Percentiles rank a stretch among this genome's conserved stretches.
Conservation (phyloP, 768 basidiomycete genomes). For the Stropharia rugosoannulata region DNA sequence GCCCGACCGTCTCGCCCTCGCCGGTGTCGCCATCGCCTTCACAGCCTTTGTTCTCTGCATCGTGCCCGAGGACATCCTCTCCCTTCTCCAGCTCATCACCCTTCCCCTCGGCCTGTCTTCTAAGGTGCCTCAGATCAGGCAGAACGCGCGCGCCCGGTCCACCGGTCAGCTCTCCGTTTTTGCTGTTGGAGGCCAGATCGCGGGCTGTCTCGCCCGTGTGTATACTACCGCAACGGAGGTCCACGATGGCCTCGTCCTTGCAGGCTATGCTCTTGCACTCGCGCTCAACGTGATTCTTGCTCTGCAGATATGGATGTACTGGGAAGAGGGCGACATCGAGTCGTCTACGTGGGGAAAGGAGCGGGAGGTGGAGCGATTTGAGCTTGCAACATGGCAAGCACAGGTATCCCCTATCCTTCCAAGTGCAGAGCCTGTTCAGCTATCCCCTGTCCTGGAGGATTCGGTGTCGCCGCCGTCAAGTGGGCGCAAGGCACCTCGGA, state of each 20-base stretch:
- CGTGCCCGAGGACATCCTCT: constrained; percentile 49
- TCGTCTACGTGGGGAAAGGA: not conserved
- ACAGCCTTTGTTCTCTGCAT: constrained; percentile 35
- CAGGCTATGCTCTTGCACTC: constrained; percentile 84
- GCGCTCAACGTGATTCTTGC: constrained; percentile 83
- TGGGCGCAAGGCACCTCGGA: no score
- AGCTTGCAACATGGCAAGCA: no score
- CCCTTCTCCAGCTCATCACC: constrained; percentile 78
- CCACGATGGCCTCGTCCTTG: constrained; percentile 74
- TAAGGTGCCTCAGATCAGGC: constrained; percentile 47
- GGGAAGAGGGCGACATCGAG: constrained; percentile 51
- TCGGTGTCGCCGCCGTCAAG: no score
- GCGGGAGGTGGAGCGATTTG: no score
- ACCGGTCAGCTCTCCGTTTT: constrained; percentile 96
- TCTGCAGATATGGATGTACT: constrained; percentile 81
- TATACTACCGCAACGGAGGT: constrained; percentile 94
- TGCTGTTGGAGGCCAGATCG: constrained; percentile 85
- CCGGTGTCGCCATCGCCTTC: constrained; percentile 3
- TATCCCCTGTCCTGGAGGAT: no score
- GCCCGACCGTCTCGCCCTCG: constrained; percentile 15
- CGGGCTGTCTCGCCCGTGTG: constrained; percentile 86
- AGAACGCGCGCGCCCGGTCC: constrained; percentile 71
- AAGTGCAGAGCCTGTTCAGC: no score
- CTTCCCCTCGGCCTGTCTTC: constrained; percentile 90
- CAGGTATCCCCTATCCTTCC: no score